Evolutionary conservation across 163 green algal species (phyloP).

Genomic region (Scenedesmus sp.): DNA sequence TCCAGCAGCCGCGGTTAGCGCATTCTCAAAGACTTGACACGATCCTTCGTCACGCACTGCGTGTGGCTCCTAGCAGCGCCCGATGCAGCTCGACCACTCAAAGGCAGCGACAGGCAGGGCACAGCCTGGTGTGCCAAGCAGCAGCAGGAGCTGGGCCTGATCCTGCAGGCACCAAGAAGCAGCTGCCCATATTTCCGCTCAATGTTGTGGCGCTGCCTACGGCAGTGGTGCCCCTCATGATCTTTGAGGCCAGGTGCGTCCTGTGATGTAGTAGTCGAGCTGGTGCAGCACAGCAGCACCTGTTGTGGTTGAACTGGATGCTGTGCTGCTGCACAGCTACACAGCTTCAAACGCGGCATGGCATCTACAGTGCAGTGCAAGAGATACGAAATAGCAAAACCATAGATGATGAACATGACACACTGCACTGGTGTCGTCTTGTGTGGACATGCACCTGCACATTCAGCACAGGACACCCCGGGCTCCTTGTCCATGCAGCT

Average conservation of each 20-base stretch:
- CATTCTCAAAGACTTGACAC: background rate
- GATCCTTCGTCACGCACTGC: background rate
- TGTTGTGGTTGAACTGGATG: background rate
- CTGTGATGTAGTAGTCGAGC: background rate
- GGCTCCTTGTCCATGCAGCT: too few relatives aligned
- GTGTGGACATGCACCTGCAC: too few relatives aligned
- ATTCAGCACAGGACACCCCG: too few relatives aligned
- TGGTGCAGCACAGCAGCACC: background rate
- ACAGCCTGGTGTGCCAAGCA: conserved; percentile 19
- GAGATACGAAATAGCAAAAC: too few relatives aligned
- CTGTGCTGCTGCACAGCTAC: background rate
- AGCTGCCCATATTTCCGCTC: conserved; percentile 90
- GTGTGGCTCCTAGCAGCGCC: background rate
- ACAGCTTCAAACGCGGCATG: too few relatives aligned
- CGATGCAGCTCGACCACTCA: background rate
- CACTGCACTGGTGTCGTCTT: too few relatives aligned
- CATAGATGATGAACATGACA: too few relatives aligned
- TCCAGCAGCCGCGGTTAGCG: background rate
- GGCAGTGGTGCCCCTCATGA: conserved; percentile 80
- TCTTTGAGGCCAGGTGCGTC: conserved; percentile 83
- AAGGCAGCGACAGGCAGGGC: background rate
- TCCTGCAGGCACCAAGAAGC: conserved; percentile 35
- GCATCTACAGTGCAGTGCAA: background rate
- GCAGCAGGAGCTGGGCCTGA: background rate
- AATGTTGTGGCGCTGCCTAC: conserved; percentile 83